phyloP scores from a whole-genome alignment of 1,284 basidiomycete genomes.

The Caloboletus firmus region DNA sequence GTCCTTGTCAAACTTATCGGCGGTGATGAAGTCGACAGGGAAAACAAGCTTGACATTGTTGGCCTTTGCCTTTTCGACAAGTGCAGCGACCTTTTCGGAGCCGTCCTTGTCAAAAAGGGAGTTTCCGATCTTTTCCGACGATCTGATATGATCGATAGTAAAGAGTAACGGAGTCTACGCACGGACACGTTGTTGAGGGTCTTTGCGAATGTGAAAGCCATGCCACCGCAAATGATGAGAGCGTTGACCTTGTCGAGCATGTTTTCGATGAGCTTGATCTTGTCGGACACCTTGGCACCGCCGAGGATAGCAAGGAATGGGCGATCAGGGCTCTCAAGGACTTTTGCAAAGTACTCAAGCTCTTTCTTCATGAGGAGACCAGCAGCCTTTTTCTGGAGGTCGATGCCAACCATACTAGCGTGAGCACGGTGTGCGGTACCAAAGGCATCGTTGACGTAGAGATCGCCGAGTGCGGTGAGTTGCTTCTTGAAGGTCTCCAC shows the following conservation, averaged over 20 bases:
- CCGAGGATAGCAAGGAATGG: constrained; percentile 99
- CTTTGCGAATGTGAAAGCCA: constrained; percentile 99
- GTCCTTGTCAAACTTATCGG: constrained; percentile 94
- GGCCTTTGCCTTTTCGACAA: constrained; percentile 92
- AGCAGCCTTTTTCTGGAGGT: constrained; percentile 90
- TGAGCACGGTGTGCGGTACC: constrained; percentile 98
- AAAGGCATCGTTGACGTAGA: constrained; percentile 99
- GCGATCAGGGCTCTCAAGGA: constrained; percentile 89
- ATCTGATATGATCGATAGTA: not conserved
- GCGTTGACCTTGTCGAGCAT: constrained; percentile 99
- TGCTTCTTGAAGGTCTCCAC: constrained; percentile 63
- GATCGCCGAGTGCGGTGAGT: constrained; percentile 91
- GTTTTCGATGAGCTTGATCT: constrained; percentile 98
- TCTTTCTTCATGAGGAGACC: constrained; percentile 99
- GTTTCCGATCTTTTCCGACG: constrained; percentile 71
- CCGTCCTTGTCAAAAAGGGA: constrained; percentile 95
- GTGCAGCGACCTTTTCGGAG: constrained; percentile 79
- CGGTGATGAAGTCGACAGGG: constrained; percentile 93
- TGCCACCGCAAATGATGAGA: constrained; percentile 96
- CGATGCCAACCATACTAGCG: constrained; percentile 97
- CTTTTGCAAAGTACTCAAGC: constrained; percentile 98
- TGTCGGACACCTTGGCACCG: constrained; percentile 98
- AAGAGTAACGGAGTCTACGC: constrained; percentile 25
- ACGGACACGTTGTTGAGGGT: constrained; percentile 80
- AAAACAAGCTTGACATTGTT: constrained; percentile 95